A percentile compares a stretch with the other conserved stretches of the same genome.
These are phyloP conservation scores for Camelina hispida DNA, from an alignment of 345 rosid species.

Conservation along the genomic window DNA sequence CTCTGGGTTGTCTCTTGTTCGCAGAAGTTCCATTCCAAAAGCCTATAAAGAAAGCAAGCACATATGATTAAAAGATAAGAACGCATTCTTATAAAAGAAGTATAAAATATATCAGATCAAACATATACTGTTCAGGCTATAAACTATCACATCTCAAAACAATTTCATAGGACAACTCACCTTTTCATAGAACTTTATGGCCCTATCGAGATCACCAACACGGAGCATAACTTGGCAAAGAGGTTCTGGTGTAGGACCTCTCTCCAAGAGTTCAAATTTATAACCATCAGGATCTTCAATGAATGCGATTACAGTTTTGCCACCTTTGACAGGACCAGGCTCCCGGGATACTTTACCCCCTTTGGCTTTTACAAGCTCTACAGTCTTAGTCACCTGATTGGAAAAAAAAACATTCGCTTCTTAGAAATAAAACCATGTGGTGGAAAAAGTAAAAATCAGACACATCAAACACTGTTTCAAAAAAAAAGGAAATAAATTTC, in stretches of 20 bases:
- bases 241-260: conserved; percentile 98
- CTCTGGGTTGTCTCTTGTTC: conserved; percentile 86
- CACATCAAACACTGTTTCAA: background rate
- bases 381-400: conserved; percentile 74
- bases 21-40: conserved; percentile 98
- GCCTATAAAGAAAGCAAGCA: conserved; percentile 57
- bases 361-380: conserved; percentile 85
- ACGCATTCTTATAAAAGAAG: conserved; percentile 21
- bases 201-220: conserved; percentile 93
- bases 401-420: conserved; percentile 8
- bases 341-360: conserved; percentile 93
- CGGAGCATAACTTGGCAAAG: conserved; percentile 99
- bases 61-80: conserved; percentile 22
- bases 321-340: conserved; percentile 96
- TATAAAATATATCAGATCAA: background rate
- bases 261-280: conserved; percentile 94
- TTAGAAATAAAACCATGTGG: conserved; percentile 4
- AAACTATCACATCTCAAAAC: background rate
- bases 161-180: conserved; percentile 46
- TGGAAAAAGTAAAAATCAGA: background rate
- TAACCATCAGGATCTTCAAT: conserved; percentile 98
- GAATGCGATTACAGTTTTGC: conserved; percentile 88
- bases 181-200: conserved; percentile 92
- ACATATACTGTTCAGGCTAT: background rate
- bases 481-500: background rate